Percentiles rank a stretch among this genome's conserved stretches.
phyloP scores from a whole-genome alignment of 139 green algal species.

The Volvox africanus region DNA sequence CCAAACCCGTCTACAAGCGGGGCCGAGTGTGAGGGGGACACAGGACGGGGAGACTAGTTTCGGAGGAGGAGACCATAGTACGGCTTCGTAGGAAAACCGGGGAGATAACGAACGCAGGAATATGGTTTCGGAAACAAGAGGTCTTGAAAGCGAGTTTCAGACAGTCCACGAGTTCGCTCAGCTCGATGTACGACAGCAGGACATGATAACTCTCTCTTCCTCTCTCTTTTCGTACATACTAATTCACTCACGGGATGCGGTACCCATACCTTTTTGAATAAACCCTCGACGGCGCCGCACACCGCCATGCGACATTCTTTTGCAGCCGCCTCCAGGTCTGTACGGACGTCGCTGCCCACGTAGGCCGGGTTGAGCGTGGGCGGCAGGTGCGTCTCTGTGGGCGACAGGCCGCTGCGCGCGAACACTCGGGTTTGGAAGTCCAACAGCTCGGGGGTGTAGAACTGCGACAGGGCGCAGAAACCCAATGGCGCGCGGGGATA shows the following conservation, averaged over 20 bases:
- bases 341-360: background rate
- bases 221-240: too few species aligned
- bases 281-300: constrained; percentile 50
- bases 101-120: too few species aligned
- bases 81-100: too few species aligned
- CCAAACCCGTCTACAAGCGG: constrained; percentile 47
- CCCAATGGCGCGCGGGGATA: background rate
- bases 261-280: constrained; percentile 33
- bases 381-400: constrained; percentile 8
- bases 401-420: constrained; percentile 1
- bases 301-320: constrained; percentile 50
- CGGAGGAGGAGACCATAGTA: background rate
- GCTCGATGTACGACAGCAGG: too few species aligned
- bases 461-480: background rate
- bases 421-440: constrained; percentile 42
- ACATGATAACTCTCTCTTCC: too few species aligned
- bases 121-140: too few species aligned
- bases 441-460: constrained; percentile 23
- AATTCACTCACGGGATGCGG: too few species aligned
- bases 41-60: background rate
- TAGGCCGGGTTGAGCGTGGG: constrained; percentile 25
- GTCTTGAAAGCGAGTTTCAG: background rate
- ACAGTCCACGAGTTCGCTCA: background rate
- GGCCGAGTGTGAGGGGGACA: too few species aligned
- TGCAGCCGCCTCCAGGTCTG: constrained; percentile 42